These are phyloP conservation scores for Alternaria solani DNA, from an alignment of 2,329 filamentous ascomycete species.

Conservation along the genomic window DNA sequence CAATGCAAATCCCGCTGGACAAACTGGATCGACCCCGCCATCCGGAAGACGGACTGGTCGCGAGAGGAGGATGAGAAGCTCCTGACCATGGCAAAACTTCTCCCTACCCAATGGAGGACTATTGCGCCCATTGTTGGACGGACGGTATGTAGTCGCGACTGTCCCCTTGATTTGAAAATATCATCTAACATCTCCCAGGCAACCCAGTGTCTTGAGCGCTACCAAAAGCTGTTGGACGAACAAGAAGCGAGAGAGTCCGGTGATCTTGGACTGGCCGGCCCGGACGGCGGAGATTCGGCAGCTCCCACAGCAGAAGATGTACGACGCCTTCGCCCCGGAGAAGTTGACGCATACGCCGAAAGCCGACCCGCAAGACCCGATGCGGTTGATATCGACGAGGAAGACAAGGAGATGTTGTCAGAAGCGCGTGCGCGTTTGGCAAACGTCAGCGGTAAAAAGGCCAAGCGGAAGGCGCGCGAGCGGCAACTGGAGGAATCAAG, in stretches of 20 bases:
- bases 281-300: slow-evolving; percentile 83
- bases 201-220: slow-evolving; percentile 95
- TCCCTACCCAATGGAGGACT: slow-evolving; percentile 99
- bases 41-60: slow-evolving; percentile 99
- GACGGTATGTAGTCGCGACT: slow-evolving; percentile 57
- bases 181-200: slow-evolving; percentile 56
- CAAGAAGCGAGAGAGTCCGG: slow-evolving; percentile 87
- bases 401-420: slow-evolving; percentile 99
- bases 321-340: slow-evolving; percentile 84
- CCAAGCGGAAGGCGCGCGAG: slow-evolving; percentile 95
- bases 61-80: slow-evolving; percentile 98
- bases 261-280: slow-evolving; percentile 82
- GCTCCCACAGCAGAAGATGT: slow-evolving; percentile 95
- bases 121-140: slow-evolving; percentile 96
- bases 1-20: slow-evolving; percentile 99
- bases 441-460: slow-evolving; percentile 99
- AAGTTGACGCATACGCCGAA: slow-evolving; percentile 96
- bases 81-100: slow-evolving; percentile 93
- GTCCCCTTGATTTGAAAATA: not conserved
- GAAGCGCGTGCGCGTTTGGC: slow-evolving; percentile 95
- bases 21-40: slow-evolving; percentile 97
- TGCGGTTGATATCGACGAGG: slow-evolving; percentile 97
- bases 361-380: slow-evolving; percentile 95
- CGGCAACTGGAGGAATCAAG: slow-evolving; percentile 94
- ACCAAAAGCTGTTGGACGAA: slow-evolving; percentile 95